Evolutionary conservation across 2,329 filamentous ascomycete genomes (phyloP), one percentile per base, ranked within the genome.

Genomic region (Colletotrichum scovillei): DNA sequence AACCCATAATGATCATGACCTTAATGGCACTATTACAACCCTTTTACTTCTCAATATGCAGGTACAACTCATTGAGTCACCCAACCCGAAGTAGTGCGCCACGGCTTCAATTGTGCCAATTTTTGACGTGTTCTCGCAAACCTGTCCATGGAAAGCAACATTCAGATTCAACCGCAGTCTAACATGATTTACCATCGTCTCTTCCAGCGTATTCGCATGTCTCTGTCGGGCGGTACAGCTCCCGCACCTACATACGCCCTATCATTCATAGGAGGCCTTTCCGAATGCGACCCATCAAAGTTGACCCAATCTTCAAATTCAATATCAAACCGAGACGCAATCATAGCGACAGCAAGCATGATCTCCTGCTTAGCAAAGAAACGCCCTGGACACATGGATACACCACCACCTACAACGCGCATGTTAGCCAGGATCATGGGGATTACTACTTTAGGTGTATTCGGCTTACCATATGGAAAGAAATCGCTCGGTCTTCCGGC

Each of bases 291-390:
- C 6, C 70, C 70, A 38, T 73, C 60, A 3, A 53, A 3, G 6
- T 35, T 24, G 3, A 68, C 63, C 71, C 71, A 70, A 6, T 70
- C 56, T 16, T 66, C 35, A 65, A 82, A 78, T 64, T 82, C 78
- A 9, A 83, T 69, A 35, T 83, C 81, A 38, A 81, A 82, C 9
- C 58, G 74, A 5, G 69, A 59, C 3, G 81, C 69, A 5, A 83
- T 49, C 55, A 82, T 73, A 6, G 81, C 81, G 1, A 82, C 58
- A 2, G 78, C 76, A 14, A 80, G 55, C 26, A 85, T 76, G 46
- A 85, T 81, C 76, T 85, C 81, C 63, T 79, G 78, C 74, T 85
- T 85, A 4, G 83, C 82, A 74, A 85, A 83, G 55, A 80, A 75
- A 0, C 83, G 78, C 1, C 84, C 84, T 4, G 84, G 81, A 63